Conservation (phyloP, 257 asterid species). For the Ocimum tenuiflorum region DNA sequence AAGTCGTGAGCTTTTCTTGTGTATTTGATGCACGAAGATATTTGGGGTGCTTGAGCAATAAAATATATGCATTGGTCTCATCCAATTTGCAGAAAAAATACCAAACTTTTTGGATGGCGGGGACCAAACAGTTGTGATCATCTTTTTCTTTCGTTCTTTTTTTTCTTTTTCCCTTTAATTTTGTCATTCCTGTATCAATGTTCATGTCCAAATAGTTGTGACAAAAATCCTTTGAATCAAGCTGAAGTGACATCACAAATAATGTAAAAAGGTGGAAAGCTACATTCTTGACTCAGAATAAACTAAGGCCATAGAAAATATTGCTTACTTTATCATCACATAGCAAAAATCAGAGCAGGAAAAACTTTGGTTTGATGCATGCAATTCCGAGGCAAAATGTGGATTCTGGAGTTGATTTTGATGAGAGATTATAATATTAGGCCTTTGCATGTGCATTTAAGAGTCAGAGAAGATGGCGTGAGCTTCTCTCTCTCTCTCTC, state of each 20-base stretch:
- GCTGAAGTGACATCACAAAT: neutral
- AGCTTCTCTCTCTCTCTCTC: neutral
- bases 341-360: neutral
- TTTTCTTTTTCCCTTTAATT: neutral
- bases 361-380: neutral
- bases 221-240: conserved; percentile 12
- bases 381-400: neutral
- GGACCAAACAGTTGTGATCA: conserved; percentile 2
- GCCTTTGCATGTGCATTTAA: neutral
- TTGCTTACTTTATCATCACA: neutral
- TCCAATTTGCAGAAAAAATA: conserved; percentile 1
- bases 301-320: neutral
- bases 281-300: no score
- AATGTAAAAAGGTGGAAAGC: neutral
- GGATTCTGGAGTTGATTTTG: neutral
- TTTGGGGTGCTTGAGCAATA: neutral
- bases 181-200: neutral
- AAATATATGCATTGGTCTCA: neutral
- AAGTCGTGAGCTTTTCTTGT: no score
- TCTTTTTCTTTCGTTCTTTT: conserved; percentile 9
- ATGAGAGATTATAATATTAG: neutral
- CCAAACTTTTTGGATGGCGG: conserved; percentile 17
- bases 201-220: conserved; percentile 4
- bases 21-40: conserved; percentile 5
- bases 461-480: neutral